Conservation (phyloP, 805 yeast species). For the Saccharomycopsis sp. region DNA sequence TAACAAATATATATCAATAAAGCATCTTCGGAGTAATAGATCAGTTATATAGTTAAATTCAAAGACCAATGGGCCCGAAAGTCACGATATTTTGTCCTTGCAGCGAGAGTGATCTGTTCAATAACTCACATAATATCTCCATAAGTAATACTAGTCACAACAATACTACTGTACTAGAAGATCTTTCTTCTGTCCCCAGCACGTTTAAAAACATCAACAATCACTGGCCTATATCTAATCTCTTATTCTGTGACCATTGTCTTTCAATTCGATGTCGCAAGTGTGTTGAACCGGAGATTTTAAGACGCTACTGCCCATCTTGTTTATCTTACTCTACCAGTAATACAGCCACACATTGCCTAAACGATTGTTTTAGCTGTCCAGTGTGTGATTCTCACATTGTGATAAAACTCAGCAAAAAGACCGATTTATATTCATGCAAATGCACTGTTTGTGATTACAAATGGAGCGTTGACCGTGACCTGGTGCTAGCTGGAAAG, state of each 20-base stretch:
- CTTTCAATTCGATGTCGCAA: neutral
- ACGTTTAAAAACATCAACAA: neutral
- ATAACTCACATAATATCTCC: neutral
- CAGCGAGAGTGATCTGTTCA: neutral
- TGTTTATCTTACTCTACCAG: neutral
- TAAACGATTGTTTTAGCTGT: neutral
- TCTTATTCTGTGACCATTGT: neutral
- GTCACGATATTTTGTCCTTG: neutral
- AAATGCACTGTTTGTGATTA: neutral
- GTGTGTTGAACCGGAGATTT: neutral
- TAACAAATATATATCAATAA: too few species aligned
- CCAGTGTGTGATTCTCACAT: neutral
- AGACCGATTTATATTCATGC: neutral
- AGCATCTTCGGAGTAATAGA: too few species aligned
- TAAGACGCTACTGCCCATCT: neutral
- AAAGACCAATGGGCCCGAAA: neutral
- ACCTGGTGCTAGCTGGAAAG: neutral
- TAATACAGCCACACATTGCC: neutral
- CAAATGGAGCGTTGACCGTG: neutral
- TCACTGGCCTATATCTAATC: neutral
- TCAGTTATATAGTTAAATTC: too few species aligned
- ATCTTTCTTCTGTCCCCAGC: neutral
- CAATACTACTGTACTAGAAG: neutral
- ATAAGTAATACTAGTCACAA: neutral
- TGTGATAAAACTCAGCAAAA: neutral